Base-by-base conservation (phyloP, 2,329 filamentous ascomycete species). In the Xylaria sp. region DNA sequence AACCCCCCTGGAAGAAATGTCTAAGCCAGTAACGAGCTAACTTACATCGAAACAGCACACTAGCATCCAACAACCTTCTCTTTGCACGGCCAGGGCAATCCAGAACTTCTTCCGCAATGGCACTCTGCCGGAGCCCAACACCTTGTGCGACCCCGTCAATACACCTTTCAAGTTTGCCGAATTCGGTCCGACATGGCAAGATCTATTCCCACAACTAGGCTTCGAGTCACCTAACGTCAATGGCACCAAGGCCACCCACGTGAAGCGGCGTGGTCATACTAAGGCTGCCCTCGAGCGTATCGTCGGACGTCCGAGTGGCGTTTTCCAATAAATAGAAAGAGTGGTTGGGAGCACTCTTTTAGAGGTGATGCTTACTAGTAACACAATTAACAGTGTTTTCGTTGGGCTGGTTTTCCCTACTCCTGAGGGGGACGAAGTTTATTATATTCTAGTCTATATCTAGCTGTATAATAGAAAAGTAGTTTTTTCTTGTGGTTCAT, bases 1-100 rank as follows among this genome's bases (percentile, higher is more conserved):
- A 20, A 48, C 3, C 20, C 30, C 15, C 39, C 12, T 28, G 15
- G 15, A 25, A 41, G 0, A 28, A 28, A 25, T 9, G 0, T 13
- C 9, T 30, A 20, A 39, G 28, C 50, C 23, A 28, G 61, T 65
- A 55, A 64, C 46, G 8, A 18, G 15, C 5, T n/a, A 45, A n/a
- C 43, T 53, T 43, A 4, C 8, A 9, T 20, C n/a, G 13, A 15
- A 57, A 64, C 18, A 72, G 66, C 70, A 73, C 53, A 53, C 66
- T 2, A 68, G 57, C 48, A 60, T 74, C 9, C 63, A 68, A n/a
- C 70, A 73, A 20, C 67, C 71, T 18, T 74, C 72, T 12, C 68
- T 70, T 56, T 75, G 73, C 58, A 72, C 73, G 12, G 68, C 72
- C 18, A 46, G 32, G 23, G 67, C 64, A 20, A 73, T 74, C 48